Percentiles rank a stretch among this genome's conserved stretches.
Conservation (phyloP, 2,329 filamentous ascomycete genomes). For the Rhynchosporium secalis region DNA sequence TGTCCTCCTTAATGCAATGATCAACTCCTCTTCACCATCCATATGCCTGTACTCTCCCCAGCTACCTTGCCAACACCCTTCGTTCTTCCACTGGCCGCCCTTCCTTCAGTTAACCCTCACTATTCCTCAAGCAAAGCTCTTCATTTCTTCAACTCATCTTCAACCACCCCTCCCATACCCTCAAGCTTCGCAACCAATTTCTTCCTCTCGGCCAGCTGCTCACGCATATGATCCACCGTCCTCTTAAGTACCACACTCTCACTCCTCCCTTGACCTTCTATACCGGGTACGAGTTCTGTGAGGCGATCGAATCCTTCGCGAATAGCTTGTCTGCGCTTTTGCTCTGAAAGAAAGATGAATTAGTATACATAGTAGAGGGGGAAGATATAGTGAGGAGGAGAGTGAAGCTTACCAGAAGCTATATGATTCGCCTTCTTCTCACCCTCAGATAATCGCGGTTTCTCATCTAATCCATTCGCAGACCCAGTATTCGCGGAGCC, state of each 20-base stretch:
- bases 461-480: slow-evolving; percentile 45
- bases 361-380: background rate
- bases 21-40: no score
- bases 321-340: slow-evolving; percentile 53
- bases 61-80: no score
- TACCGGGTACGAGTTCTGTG: slow-evolving; percentile 66
- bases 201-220: slow-evolving; percentile 51
- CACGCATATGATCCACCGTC: slow-evolving; percentile 54
- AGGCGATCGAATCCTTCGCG: slow-evolving; percentile 69
- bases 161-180: slow-evolving; percentile 49
- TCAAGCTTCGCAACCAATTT: slow-evolving; percentile 52
- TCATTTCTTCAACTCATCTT: slow-evolving; percentile 37
- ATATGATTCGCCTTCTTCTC: slow-evolving; percentile 77
- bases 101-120: no score
- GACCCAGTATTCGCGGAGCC: slow-evolving; percentile 35
- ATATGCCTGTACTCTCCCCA: no score
- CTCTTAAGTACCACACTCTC: slow-evolving; percentile 67
- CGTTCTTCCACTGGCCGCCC: no score
- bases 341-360: slow-evolving; percentile 43
- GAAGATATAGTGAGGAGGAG: background rate
- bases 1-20: no score
- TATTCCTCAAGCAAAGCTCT: background rate
- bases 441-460: slow-evolving; percentile 65
- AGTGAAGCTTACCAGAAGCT: slow-evolving; percentile 47
- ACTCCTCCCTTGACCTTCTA: slow-evolving; percentile 67